Evolutionary conservation across 2,329 filamentous ascomycete genomes (phyloP).

Genomic region (Dothidotthia symphoricarpi): DNA sequence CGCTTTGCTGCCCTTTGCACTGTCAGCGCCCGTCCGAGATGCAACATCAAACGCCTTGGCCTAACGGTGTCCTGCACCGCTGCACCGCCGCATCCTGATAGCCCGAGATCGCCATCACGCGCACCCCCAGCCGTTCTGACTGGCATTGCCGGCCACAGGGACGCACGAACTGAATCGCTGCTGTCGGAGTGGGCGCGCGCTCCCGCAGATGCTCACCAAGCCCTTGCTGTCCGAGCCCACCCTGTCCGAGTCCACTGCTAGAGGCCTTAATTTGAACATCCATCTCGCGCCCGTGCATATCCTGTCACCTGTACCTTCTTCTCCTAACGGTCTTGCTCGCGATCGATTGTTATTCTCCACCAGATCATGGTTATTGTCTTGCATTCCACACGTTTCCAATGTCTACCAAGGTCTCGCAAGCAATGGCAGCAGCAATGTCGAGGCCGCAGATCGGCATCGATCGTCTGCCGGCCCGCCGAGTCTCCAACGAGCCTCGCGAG

Average conservation of each 20-base stretch:
- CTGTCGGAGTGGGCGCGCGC: constrained; percentile 28
- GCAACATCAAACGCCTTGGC: no score
- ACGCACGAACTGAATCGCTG: constrained; percentile 25
- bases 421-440: constrained; percentile 54
- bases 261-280: constrained; percentile 43
- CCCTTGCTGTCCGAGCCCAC: constrained; percentile 30
- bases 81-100: constrained; percentile 19
- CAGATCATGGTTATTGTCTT: constrained; percentile 37
- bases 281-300: constrained; percentile 33
- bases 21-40: constrained; percentile 2
- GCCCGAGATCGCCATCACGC: constrained; percentile 36
- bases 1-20: constrained; percentile 17
- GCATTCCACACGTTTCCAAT: constrained; percentile 22
- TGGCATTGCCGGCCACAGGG: constrained; percentile 7
- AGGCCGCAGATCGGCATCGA: constrained; percentile 80
- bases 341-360: constrained; percentile 14
- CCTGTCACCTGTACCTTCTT: constrained; percentile 19
- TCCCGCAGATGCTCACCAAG: constrained; percentile 35
- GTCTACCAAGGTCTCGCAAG: constrained; percentile 34
- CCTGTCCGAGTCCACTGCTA: constrained; percentile 30
- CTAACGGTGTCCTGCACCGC: constrained; percentile 12
- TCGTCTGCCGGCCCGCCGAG: constrained; percentile 67
- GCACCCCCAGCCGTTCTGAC: constrained; percentile 17
- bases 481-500: constrained; percentile 75
- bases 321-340: constrained; percentile 22